These are phyloP conservation scores for Ehretia macrophylla DNA, from an alignment of 257 asterid genomes.

Conservation along the genomic window DNA sequence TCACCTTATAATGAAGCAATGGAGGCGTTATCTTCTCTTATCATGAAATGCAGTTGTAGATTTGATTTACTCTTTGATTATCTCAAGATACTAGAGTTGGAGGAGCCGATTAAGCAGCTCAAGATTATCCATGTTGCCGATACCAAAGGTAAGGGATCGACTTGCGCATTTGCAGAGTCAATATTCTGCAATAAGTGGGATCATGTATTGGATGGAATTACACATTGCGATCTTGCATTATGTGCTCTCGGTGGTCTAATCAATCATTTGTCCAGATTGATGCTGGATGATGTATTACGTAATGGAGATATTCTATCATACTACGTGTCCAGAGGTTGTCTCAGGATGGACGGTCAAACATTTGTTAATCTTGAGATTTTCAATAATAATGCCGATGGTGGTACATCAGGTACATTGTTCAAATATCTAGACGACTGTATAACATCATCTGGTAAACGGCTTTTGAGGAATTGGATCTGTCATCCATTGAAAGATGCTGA, in stretches of 20 bases:
- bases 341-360: constrained; percentile 94
- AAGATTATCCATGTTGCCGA: too few relatives aligned
- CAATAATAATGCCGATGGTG: constrained; percentile 81
- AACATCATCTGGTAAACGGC: constrained; percentile 86
- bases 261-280: constrained; percentile 61
- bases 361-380: constrained; percentile 85
- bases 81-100: too few relatives aligned
- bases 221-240: constrained; percentile 59
- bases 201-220: constrained; percentile 47
- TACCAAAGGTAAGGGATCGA: too few relatives aligned
- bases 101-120: too few relatives aligned
- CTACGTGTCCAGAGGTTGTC: constrained; percentile 79
- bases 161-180: too few relatives aligned
- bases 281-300: constrained; percentile 63
- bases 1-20: too few relatives aligned
- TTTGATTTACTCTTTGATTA: too few relatives aligned
- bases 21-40: too few relatives aligned
- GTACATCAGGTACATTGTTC: constrained; percentile 87
- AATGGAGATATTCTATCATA: constrained; percentile 74
- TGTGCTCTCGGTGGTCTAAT: constrained; percentile 82
- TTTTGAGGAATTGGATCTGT: constrained; percentile 89
- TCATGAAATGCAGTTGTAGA: too few relatives aligned
- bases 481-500: constrained; percentile 86
- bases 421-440: constrained; percentile 76
- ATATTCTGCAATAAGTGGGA: constrained; percentile 51